phyloP scores from a whole-genome alignment of 2,329 filamentous ascomycete species.

The Alternaria sp. region DNA sequence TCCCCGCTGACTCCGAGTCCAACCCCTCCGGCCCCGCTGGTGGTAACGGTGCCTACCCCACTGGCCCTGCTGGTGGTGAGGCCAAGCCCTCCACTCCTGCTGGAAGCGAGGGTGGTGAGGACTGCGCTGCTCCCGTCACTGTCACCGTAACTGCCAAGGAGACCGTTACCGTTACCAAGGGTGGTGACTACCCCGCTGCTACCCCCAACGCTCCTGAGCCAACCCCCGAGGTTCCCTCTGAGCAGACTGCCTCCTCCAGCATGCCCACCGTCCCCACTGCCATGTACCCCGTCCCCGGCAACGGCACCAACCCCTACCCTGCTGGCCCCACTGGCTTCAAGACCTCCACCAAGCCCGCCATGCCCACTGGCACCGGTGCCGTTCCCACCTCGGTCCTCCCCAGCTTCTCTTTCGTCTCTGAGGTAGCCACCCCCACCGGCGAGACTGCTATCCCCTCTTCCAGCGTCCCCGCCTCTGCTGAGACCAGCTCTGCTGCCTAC shows the following conservation, averaged over 20 bases:
- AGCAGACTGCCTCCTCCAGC: slow-evolving; percentile 13
- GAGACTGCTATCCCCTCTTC: slow-evolving; percentile 20
- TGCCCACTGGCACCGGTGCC: slow-evolving; percentile 26
- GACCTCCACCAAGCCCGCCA: slow-evolving; percentile 36
- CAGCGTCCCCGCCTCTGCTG: slow-evolving; percentile 12
- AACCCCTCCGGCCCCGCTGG: slow-evolving; percentile 2
- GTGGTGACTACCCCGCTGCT: slow-evolving; percentile 13
- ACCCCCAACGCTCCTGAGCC: slow-evolving; percentile 11
- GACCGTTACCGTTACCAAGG: slow-evolving; percentile 47
- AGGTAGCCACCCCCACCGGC: slow-evolving; percentile 21
- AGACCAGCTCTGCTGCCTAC: slow-evolving; percentile 20
- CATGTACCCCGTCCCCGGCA: slow-evolving; percentile 36
- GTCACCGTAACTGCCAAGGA: slow-evolving; percentile 47
- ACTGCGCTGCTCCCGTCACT: slow-evolving; percentile 43
- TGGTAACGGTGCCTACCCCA: neutral
- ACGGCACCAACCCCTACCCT: slow-evolving; percentile 35
- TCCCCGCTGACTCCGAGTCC: slow-evolving; percentile 1
- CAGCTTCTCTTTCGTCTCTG: slow-evolving; percentile 33
- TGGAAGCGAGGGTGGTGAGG: slow-evolving; percentile 22
- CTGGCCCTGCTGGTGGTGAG: slow-evolving; percentile 9
- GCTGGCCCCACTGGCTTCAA: slow-evolving; percentile 40
- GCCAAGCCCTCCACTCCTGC: slow-evolving; percentile 7
- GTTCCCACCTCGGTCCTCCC: slow-evolving; percentile 26
- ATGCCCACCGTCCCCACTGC: slow-evolving; percentile 23
- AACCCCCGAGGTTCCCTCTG: slow-evolving; percentile 11